These are phyloP conservation scores for Rhodotorula babjevae DNA, from an alignment of 768 basidiomycete genomes.

Conservation along the genomic window DNA sequence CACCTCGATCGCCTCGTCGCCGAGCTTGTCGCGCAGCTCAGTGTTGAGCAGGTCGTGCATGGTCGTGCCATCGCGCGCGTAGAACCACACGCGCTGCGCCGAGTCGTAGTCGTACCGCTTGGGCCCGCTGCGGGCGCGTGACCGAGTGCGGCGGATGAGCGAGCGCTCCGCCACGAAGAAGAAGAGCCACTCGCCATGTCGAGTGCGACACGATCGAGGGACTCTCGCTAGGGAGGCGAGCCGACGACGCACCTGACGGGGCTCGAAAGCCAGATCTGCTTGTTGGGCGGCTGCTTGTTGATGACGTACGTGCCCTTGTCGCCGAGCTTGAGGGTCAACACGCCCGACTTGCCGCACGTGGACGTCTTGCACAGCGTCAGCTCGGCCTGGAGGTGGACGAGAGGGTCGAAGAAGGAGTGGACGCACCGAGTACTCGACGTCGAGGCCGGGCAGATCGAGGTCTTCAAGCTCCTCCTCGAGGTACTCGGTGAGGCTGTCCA, in stretches of 20 bases:
- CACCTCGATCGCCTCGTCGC: conserved; percentile 10
- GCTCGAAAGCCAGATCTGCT: conserved; percentile 93
- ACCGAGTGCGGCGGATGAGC: neutral
- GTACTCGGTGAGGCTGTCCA: conserved; percentile 69
- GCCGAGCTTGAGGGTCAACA: conserved; percentile 73
- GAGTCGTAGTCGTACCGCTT: conserved; percentile 79
- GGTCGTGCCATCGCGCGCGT: conserved; percentile 61
- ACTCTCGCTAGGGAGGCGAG: too few relatives aligned
- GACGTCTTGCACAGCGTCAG: conserved; percentile 18
- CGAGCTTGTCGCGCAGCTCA: conserved; percentile 55
- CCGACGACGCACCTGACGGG: conserved; percentile 63
- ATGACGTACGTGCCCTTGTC: conserved; percentile 80
- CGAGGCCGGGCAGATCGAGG: conserved; percentile 61
- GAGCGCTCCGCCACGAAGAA: too few relatives aligned
- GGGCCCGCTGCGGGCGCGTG: conserved; percentile 61
- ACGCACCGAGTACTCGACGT: conserved; percentile 80
- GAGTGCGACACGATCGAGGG: too few relatives aligned
- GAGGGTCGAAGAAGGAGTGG: neutral
- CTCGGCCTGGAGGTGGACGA: neutral
- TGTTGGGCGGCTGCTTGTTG: conserved; percentile 95
- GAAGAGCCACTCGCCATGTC: too few relatives aligned
- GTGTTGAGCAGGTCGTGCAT: conserved; percentile 62
- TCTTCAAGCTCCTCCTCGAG: conserved; percentile 62
- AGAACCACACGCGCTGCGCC: conserved; percentile 64
- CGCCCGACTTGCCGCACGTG: conserved; percentile 64